Conservation (phyloP, 1,139 yeast genomes). For the Hemisphaericaspora lyxosophila region DNA sequence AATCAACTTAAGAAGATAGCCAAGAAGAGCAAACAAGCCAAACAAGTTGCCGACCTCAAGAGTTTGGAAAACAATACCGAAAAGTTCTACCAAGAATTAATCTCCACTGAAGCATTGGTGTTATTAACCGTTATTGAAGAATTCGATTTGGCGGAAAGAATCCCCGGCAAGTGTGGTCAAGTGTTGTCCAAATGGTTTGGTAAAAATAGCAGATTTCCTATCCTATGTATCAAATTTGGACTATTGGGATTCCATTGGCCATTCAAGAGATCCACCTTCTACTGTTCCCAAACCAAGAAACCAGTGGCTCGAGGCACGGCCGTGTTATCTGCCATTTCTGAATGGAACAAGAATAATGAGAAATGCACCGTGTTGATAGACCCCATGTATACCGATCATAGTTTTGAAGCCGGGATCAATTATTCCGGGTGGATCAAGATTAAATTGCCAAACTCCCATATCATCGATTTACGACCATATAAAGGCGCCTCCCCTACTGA, state of each 20-base stretch:
- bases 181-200: constrained; percentile 29
- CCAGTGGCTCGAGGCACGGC: constrained; percentile 46
- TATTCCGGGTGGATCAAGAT: constrained; percentile 42
- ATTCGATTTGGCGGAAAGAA: constrained; percentile 37
- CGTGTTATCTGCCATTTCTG: constrained; percentile 34
- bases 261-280: constrained; percentile 41
- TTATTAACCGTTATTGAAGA: constrained; percentile 34
- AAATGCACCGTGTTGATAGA: constrained; percentile 37
- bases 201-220: constrained; percentile 25
- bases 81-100: constrained; percentile 31
- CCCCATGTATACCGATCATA: constrained; percentile 37
- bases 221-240: constrained; percentile 38
- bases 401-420: constrained; percentile 30
- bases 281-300: constrained; percentile 34
- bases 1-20: constrained; percentile 34
- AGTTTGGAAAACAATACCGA: constrained; percentile 17
- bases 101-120: constrained; percentile 43
- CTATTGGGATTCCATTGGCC: constrained; percentile 49
- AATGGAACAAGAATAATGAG: constrained; percentile 31
- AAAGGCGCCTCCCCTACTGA: constrained; percentile 28
- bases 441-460: constrained; percentile 39
- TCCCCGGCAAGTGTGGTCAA: constrained; percentile 29
- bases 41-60: constrained; percentile 14
- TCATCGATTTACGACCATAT: constrained; percentile 40
- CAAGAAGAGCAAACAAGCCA: constrained; percentile 23